Evolutionary conservation across 1,284 basidiomycete species (phyloP).

Genomic region (Gastroboletus turbinatus): DNA sequence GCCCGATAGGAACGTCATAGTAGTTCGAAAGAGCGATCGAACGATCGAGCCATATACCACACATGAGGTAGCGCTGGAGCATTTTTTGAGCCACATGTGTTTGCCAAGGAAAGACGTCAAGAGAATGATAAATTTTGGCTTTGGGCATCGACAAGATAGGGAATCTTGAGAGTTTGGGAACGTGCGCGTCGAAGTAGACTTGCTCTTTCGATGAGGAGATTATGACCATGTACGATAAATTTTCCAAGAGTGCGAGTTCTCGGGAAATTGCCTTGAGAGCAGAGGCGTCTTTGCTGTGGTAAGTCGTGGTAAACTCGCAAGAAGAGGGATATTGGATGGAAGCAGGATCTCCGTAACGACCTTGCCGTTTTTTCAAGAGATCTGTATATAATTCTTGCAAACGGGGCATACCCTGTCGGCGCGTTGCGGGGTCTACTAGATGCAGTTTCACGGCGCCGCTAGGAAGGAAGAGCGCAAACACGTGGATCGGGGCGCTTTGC

Average conservation of each 20-base stretch:
- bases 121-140: conserved; percentile 67
- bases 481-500: conserved; percentile 74
- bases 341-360: conserved; percentile 40
- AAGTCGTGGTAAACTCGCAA: conserved; percentile 73
- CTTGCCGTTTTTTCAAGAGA: conserved; percentile 47
- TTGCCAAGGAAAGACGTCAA: conserved; percentile 82
- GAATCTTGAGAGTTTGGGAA: conserved; percentile 80
- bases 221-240: conserved; percentile 72
- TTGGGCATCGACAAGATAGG: conserved; percentile 88
- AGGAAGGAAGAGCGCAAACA: conserved; percentile 89
- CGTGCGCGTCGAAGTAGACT: conserved; percentile 77
- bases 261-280: conserved; percentile 90
- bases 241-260: conserved; percentile 77
- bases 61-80: conserved; percentile 78
- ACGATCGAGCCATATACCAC: conserved; percentile 82
- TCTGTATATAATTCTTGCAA: conserved; percentile 75
- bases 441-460: conserved; percentile 76
- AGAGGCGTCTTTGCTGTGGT: conserved; percentile 78
- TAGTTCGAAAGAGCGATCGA: conserved; percentile 84
- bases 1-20: conserved; percentile 90
- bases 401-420: conserved; percentile 79
- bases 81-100: conserved; percentile 73
- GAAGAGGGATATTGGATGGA: conserved; percentile 70
- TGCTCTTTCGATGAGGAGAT: conserved; percentile 87
- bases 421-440: conserved; percentile 86